These are phyloP conservation scores for Xylona heveae DNA, from an alignment of 495 filamentous ascomycete species.

Conservation along the genomic window DNA sequence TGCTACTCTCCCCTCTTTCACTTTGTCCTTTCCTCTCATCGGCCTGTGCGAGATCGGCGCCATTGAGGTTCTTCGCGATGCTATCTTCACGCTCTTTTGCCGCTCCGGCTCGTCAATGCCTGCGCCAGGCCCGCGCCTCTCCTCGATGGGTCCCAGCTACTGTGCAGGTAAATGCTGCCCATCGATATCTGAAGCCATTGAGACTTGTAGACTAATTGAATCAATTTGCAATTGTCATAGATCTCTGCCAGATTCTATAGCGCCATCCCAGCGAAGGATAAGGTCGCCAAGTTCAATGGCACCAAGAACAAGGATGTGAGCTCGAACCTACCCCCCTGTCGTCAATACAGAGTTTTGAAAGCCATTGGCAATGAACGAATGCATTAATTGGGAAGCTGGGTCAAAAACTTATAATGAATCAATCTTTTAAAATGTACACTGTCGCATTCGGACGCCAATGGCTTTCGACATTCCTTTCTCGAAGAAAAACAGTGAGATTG, in stretches of 20 bases:
- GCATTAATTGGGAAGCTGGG: too few species aligned
- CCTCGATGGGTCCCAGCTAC: slow-evolving; percentile 25
- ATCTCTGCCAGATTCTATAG: slow-evolving; percentile 18
- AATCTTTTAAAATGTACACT: too few species aligned
- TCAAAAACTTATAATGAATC: too few species aligned
- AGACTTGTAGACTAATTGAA: too few species aligned
- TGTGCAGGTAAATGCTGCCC: slow-evolving; percentile 34
- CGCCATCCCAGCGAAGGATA: slow-evolving; percentile 34
- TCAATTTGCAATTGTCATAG: slow-evolving; percentile 9
- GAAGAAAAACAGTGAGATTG: background rate
- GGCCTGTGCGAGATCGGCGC: too few species aligned
- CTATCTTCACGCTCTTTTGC: slow-evolving; percentile 35
- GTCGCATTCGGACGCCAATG: slow-evolving; percentile 1
- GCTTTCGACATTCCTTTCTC: slow-evolving; percentile 1
- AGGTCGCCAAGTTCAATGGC: slow-evolving; percentile 84
- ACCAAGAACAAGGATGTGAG: slow-evolving; percentile 72
- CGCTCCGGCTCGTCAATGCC: slow-evolving; percentile 30
- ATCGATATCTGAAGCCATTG: too few species aligned
- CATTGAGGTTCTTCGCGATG: slow-evolving; percentile 27
- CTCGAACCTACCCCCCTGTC: slow-evolving; percentile 9
- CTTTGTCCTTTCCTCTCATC: slow-evolving; percentile 16
- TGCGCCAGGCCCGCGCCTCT: slow-evolving; percentile 26
- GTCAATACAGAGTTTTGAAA: too few species aligned
- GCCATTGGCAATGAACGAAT: slow-evolving; percentile 10
- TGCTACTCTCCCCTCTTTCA: slow-evolving; percentile 22